Evolutionary conservation across 345 rosid genomes (phyloP).

Genomic region (Citrus sp.): DNA sequence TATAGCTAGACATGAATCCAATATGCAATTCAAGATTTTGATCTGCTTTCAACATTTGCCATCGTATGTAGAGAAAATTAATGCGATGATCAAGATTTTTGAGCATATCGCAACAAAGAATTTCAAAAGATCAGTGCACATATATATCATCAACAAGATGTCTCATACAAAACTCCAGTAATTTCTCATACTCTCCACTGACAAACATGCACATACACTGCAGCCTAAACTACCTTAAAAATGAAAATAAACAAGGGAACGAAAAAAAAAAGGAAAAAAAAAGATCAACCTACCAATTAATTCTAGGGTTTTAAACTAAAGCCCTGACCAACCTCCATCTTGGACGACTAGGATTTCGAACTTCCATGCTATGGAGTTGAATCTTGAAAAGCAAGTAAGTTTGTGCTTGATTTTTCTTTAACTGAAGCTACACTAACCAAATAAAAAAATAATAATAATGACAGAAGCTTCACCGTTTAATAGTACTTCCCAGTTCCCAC

Average conservation of each 20-base stretch:
- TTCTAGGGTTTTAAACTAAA: conserved; percentile 35
- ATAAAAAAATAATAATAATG: not conserved
- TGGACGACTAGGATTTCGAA: not conserved
- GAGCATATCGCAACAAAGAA: not conserved
- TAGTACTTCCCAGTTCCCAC: not conserved
- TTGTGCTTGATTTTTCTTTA: conserved; percentile 9
- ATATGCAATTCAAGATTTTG: not conserved
- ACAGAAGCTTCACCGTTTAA: conserved; percentile 14
- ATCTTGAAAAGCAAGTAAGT: conserved; percentile 3
- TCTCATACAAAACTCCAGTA: conserved; percentile 15
- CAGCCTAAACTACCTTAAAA: conserved; percentile 8
- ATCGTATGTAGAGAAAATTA: not conserved
- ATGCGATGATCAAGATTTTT: not conserved
- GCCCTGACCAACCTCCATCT: conserved; percentile 8
- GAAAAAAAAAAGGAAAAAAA: not conserved
- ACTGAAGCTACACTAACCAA: conserved; percentile 29
- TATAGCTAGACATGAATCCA: not conserved
- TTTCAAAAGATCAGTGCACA: not conserved
- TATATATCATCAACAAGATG: conserved; percentile 9
- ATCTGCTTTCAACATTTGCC: not conserved
- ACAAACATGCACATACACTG: conserved; percentile 22
- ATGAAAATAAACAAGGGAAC: not conserved
- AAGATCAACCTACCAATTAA: conserved; percentile 13
- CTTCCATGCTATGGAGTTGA: conserved; percentile 9
- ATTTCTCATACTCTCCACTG: conserved; percentile 20